Percentiles rank a stretch among this genome's conserved stretches.
Conservation (phyloP, 2,329 filamentous ascomycete species). For the Aureobasidium sp. region DNA sequence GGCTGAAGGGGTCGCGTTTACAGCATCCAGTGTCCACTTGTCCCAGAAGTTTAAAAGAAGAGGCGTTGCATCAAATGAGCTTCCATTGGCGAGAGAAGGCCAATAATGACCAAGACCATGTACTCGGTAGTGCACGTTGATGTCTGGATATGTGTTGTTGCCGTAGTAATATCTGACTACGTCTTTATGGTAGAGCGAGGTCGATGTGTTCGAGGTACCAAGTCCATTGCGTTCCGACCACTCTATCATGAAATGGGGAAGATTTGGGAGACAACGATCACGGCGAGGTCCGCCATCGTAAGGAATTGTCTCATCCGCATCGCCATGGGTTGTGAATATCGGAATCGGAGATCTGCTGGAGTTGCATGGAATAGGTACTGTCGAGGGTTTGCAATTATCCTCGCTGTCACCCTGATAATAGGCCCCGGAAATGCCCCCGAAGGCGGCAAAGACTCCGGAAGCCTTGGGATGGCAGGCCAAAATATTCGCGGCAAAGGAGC, state of each 20-base stretch:
- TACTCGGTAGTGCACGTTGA: slow-evolving; percentile 31
- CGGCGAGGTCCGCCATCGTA: slow-evolving; percentile 29
- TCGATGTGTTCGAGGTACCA: slow-evolving; percentile 19
- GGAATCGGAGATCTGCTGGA: slow-evolving; percentile 25
- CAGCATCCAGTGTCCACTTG: slow-evolving; percentile 15
- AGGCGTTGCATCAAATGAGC: slow-evolving; percentile 16
- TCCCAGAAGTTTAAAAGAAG: slow-evolving; percentile 19
- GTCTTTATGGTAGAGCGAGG: slow-evolving; percentile 22
- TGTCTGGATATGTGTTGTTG: slow-evolving; percentile 16
- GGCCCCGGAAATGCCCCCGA: slow-evolving; percentile 40
- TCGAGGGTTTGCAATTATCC: slow-evolving; percentile 14
- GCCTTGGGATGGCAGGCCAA: slow-evolving; percentile 37
- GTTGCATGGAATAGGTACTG: slow-evolving; percentile 19
- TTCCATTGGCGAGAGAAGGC: slow-evolving; percentile 23
- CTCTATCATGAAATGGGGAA: slow-evolving; percentile 26
- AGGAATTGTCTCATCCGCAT: slow-evolving; percentile 31
- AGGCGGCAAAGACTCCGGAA: slow-evolving; percentile 39
- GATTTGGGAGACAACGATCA: slow-evolving; percentile 20
- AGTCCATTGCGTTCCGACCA: slow-evolving; percentile 31
- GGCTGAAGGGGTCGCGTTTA: not conserved
- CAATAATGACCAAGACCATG: slow-evolving; percentile 32
- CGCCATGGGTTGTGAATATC: slow-evolving; percentile 38
- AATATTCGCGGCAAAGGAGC: slow-evolving; percentile 37
- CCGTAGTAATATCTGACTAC: slow-evolving; percentile 20
- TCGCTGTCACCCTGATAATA: slow-evolving; percentile 30